Base-by-base conservation (phyloP, 768 basidiomycete genomes). In the Lactarius sanguifluus region DNA sequence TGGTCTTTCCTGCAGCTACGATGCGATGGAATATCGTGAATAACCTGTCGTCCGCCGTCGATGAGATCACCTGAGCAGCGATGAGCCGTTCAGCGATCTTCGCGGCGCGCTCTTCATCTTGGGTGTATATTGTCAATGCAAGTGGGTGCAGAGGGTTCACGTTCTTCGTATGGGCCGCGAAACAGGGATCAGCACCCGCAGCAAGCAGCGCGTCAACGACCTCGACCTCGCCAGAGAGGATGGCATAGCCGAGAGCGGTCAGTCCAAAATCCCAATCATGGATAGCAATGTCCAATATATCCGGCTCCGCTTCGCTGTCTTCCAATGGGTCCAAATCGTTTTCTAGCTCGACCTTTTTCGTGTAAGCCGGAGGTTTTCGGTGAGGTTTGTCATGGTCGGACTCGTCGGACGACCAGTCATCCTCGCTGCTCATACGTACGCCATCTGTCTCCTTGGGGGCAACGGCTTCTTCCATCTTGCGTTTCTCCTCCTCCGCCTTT, bases 231-330 rank as follows among this genome's bases (percentile, higher is more conserved):
- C 79, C 83, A 28, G 77, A 82, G 5, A 85, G 71, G 52, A 83
- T 79, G 3, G 82, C 86, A 70, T 83, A 84, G 32, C 76, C 76
- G 32, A 87, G 77, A 2, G 87, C 80, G 1, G 82, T 80, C 66
- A 85, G 81, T 4, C 79, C 78, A 63, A 82, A 80, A 71, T 87
- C 86, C 86, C 86, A 89, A 72, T 87, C 86, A 0, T 78, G 62
- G 1, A 77, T 76, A 55, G 86, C 78, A 67, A 86, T 70, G 54
- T 85, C 82, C n/a, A 87, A 76, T 38, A 88, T 75, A 64, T 87
- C 86, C 0, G 84, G 84, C 41, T 76, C 75, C 54, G 83, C 81
- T 4, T 77, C 74, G 6, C 80, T 75, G 69, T 85, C 84, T 50
- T 85, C 85, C 0, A 81, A 81, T 6, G 82, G 74, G 55, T 81